These are phyloP conservation scores for Cyclotella sp. DNA, from an alignment of 108 stramenopile genomes.

Conservation along the genomic window DNA sequence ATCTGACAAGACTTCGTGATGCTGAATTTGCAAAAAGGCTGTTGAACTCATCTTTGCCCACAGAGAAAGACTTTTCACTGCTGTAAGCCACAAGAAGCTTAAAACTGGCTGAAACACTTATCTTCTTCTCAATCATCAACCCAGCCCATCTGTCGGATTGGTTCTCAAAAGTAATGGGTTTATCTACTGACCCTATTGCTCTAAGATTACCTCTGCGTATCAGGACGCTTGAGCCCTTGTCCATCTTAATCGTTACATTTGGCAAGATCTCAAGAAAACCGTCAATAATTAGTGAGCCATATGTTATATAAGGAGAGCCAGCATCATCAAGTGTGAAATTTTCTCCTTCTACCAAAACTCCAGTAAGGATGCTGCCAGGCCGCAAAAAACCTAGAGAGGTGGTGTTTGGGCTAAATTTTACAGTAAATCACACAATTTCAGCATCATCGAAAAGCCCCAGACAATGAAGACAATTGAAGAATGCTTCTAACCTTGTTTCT, in stretches of 20 bases:
- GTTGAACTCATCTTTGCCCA: slow-evolving; percentile 22
- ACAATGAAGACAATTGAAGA: no score
- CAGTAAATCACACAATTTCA: not conserved
- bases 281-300: slow-evolving; percentile 27
- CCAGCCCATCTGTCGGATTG: slow-evolving; percentile 10
- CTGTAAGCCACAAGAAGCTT: slow-evolving; percentile 24
- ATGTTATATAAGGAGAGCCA: slow-evolving; percentile 21
- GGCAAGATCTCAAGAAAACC: slow-evolving; percentile 21
- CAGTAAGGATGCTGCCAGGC: slow-evolving; percentile 6
- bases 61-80: slow-evolving; percentile 1
- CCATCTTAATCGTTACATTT: slow-evolving; percentile 20
- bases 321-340: slow-evolving; percentile 18
- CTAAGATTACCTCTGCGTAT: slow-evolving; percentile 13
- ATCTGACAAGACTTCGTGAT: slow-evolving; percentile 10
- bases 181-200: not conserved
- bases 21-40: not conserved
- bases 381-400: not conserved
- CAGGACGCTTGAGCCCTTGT: not conserved
- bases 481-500: slow-evolving; percentile 16
- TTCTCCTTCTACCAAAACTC: slow-evolving; percentile 17
- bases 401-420: not conserved
- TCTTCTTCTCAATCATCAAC: slow-evolving; percentile 5
- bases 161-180: slow-evolving; percentile 17
- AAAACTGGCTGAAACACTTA: slow-evolving; percentile 3
- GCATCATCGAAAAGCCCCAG: no score